phyloP scores from a whole-genome alignment of 2,329 filamentous ascomycete species.

The Fonsecaea multimorphosa region DNA sequence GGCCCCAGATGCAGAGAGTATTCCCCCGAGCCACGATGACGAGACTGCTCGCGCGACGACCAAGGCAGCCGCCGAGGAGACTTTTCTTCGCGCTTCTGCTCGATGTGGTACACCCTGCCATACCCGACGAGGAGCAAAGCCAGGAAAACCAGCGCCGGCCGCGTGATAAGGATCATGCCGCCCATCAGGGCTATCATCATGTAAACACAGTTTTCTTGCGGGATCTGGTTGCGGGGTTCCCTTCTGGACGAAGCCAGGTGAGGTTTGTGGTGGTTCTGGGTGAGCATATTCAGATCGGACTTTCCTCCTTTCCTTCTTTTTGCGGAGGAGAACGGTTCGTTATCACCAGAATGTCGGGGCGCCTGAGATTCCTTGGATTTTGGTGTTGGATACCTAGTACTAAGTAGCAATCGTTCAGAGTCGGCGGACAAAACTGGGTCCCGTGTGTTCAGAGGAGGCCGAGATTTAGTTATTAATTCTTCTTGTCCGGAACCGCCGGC shows the following conservation, averaged over 20 bases:
- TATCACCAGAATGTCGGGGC: too few relatives aligned
- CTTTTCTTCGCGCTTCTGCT: conserved; percentile 12
- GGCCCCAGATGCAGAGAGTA: conserved; percentile 14
- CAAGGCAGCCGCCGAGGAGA: not conserved
- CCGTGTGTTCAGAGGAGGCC: not conserved
- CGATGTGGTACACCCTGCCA: conserved; percentile 21
- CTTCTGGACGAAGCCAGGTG: not conserved
- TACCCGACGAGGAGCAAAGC: conserved; percentile 17
- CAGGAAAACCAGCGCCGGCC: conserved; percentile 18
- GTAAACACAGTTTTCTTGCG: conserved; percentile 18
- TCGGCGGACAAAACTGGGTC: not conserved
- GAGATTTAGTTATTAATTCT: not conserved
- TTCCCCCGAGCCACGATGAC: conserved; percentile 4
- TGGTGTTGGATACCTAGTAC: not conserved
- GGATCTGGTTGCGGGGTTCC: not conserved
- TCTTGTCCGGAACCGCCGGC: not conserved
- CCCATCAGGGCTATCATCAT: conserved; percentile 9
- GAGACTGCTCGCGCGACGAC: not conserved
- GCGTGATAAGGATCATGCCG: conserved; percentile 17
- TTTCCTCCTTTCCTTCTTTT: not conserved
- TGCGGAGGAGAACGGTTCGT: not conserved
- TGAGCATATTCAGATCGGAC: not conserved
- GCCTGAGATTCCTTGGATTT: not conserved
- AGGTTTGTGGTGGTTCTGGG: not conserved
- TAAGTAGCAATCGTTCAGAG: not conserved